phyloP scores from a whole-genome alignment of 1,139 yeast genomes.

The Yamadazyma pseudoaaseri region DNA sequence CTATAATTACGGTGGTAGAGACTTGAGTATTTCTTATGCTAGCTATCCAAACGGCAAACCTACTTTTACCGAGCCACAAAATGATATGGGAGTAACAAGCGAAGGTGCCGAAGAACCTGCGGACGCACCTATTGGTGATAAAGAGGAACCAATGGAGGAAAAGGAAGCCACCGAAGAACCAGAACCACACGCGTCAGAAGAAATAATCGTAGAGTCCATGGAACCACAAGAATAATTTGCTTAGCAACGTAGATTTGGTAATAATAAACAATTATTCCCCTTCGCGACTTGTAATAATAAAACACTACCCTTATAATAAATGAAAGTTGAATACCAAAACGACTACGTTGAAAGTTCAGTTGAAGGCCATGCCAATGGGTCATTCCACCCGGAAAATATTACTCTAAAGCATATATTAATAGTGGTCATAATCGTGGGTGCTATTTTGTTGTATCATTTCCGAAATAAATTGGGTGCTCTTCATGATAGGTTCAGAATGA shows the following conservation, averaged over 20 bases:
- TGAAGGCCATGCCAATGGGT: constrained; percentile 8
- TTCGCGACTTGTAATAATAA: neutral
- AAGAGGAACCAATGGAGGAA: constrained; percentile 2
- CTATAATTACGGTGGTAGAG: constrained; percentile 84
- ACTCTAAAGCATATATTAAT: constrained; percentile 13
- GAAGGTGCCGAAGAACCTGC: neutral
- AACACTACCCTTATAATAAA: neutral
- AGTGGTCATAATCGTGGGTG: constrained; percentile 12
- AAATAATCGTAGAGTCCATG: neutral
- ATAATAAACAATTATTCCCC: neutral
- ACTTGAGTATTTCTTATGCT: constrained; percentile 65
- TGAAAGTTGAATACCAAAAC: constrained; percentile 11
- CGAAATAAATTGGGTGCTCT: constrained; percentile 17
- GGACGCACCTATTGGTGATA: neutral
- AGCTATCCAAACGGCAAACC: constrained; percentile 10
- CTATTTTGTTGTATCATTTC: constrained; percentile 22
- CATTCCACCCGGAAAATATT: constrained; percentile 7
- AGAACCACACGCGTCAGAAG: constrained; percentile 4
- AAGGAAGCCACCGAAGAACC: constrained; percentile 3
- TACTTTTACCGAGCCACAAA: constrained; percentile 3
- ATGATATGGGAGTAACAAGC: too few species aligned
- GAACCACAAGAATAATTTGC: constrained; percentile 8
- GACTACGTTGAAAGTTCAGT: constrained; percentile 5
- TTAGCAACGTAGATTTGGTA: constrained; percentile 3
- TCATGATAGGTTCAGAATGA: constrained; percentile 25